Conservation (phyloP, 2,329 filamentous ascomycete species). For the Ophiostoma piceae region DNA sequence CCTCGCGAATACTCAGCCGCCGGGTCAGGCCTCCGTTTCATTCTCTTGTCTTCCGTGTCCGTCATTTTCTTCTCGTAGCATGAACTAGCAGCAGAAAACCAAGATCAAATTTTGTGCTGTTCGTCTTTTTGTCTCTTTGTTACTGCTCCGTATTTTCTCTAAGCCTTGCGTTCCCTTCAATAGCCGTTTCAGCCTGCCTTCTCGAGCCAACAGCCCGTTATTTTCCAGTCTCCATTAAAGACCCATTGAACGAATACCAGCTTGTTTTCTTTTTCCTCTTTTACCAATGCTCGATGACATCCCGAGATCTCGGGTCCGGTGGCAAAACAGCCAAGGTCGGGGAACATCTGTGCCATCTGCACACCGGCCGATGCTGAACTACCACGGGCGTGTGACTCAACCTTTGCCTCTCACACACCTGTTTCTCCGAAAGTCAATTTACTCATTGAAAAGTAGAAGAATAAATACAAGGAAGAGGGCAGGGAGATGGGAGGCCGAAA, state of each 20-base stretch:
- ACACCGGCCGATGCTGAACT: background rate
- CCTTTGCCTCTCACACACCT: background rate
- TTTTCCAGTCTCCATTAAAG: background rate
- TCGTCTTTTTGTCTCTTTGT: slow-evolving; percentile 9
- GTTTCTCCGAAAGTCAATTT: background rate
- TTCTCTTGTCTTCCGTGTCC: slow-evolving; percentile 4
- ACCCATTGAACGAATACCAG: background rate
- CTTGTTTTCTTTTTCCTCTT: background rate
- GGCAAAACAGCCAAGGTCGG: slow-evolving; percentile 13
- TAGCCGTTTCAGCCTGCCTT: background rate
- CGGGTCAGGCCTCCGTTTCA: background rate
- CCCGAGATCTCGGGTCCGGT: slow-evolving; percentile 7
- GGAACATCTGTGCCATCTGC: background rate
- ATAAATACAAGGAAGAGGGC: background rate
- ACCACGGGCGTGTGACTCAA: background rate
- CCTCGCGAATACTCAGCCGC: background rate
- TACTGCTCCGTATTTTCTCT: background rate
- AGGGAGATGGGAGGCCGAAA: background rate
- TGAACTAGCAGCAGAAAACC: background rate
- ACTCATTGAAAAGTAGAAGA: background rate
- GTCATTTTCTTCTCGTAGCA: background rate
- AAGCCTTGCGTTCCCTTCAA: background rate
- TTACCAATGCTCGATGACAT: background rate
- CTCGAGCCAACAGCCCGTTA: background rate
- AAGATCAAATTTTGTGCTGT: background rate